These are phyloP conservation scores for Fusarium albosuccineum DNA, from an alignment of 2,329 filamentous ascomycete species.

Conservation along the genomic window DNA sequence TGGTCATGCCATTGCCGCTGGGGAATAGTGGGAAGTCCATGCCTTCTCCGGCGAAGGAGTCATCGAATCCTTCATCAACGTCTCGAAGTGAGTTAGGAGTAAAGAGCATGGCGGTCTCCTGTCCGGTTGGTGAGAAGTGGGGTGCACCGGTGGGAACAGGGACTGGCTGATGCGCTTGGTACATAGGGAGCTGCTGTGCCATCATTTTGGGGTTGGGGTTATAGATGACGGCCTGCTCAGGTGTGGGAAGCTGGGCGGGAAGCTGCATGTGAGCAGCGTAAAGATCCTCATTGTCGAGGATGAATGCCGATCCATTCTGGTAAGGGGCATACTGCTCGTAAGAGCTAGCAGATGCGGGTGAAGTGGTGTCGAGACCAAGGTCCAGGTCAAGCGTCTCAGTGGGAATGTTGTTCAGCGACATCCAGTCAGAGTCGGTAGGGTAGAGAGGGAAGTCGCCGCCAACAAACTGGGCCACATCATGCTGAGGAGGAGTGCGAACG, in stretches of 20 bases:
- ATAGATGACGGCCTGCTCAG: slow-evolving; percentile 54
- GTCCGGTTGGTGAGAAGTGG: slow-evolving; percentile 77
- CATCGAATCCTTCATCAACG: slow-evolving; percentile 76
- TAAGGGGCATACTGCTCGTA: slow-evolving; percentile 71
- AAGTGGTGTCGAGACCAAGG: slow-evolving; percentile 53
- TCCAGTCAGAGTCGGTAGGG: slow-evolving; percentile 61
- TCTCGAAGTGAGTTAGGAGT: slow-evolving; percentile 73
- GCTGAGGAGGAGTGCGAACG: slow-evolving; percentile 70
- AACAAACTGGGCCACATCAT: slow-evolving; percentile 53
- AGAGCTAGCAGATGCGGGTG: slow-evolving; percentile 54
- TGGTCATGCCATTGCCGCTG: slow-evolving; percentile 44
- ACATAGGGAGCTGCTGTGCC: slow-evolving; percentile 56
- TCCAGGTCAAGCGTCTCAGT: slow-evolving; percentile 57
- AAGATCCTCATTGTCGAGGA: slow-evolving; percentile 71
- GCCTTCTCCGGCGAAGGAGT: slow-evolving; percentile 60
- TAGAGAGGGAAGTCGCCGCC: slow-evolving; percentile 64
- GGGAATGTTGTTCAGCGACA: slow-evolving; percentile 49
- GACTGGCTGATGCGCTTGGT: slow-evolving; percentile 45
- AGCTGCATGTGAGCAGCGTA: slow-evolving; percentile 71
- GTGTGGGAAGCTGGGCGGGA: slow-evolving; percentile 61
- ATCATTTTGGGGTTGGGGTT: slow-evolving; percentile 56
- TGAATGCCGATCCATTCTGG: slow-evolving; percentile 72
- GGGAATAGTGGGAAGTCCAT: slow-evolving; percentile 76
- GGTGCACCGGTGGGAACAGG: slow-evolving; percentile 48
- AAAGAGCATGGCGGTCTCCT: slow-evolving; percentile 76